A percentile compares a stretch with the other conserved stretches of the same genome.
Conservation (phyloP, 441 rosid species). For the Erodium chrysanthum region DNA sequence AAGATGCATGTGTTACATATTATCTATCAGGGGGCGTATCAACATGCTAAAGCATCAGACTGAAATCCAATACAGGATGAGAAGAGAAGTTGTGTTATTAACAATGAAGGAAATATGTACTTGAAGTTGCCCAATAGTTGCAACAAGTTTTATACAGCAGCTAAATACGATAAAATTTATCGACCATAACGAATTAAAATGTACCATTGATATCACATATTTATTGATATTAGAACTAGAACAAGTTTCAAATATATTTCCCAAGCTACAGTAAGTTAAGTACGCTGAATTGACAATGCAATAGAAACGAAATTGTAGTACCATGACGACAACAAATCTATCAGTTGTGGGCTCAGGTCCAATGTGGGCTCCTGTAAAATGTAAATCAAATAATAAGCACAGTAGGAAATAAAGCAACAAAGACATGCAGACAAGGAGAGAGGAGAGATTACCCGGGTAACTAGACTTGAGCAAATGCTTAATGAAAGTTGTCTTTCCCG, state of each 20-base stretch:
- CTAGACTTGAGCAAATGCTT: slow-evolving; percentile 72
- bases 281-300: not conserved
- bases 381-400: slow-evolving; percentile 8
- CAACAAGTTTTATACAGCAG: not conserved
- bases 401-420: not conserved
- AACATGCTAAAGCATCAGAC: not conserved
- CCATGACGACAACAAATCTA: no score
- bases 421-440: not conserved
- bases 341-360: slow-evolving; percentile 49
- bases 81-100: not conserved
- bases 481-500: slow-evolving; percentile 94
- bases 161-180: not conserved
- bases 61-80: not conserved
- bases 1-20: not conserved
- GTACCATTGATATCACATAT: not conserved
- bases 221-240: not conserved
- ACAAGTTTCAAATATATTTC: not conserved
- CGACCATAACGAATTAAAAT: not conserved
- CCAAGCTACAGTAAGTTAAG: not conserved
- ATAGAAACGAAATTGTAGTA: slow-evolving; percentile 15
- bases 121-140: not conserved
- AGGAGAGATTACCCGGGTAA: slow-evolving; percentile 59
- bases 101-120: not conserved
- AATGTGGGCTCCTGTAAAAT: slow-evolving; percentile 75
- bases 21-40: not conserved